Percentiles rank a stretch among this genome's conserved stretches.
phyloP scores from a whole-genome alignment of 352 stramenopile genomes.

The Phytophthora quininea region DNA sequence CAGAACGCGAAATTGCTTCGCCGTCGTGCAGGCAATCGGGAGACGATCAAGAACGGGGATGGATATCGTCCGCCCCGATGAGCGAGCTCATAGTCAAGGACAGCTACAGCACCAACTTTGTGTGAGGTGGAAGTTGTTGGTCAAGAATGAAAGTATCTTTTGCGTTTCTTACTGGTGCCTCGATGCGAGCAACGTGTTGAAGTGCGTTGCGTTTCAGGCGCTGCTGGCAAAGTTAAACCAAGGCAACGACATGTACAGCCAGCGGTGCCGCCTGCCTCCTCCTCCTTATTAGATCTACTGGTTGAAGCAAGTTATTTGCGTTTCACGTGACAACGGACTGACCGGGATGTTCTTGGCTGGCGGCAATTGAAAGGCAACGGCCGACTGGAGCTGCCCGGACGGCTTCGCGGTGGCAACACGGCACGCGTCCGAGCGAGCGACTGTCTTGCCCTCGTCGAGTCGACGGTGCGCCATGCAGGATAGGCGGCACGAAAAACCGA shows the following conservation, averaged over 20 bases:
- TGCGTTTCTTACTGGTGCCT: slow-evolving; percentile 74
- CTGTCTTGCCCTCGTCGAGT: too few relatives aligned
- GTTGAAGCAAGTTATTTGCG: neutral
- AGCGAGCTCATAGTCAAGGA: slow-evolving; percentile 25
- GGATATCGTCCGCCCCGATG: slow-evolving; percentile 14
- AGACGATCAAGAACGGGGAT: slow-evolving; percentile 3
- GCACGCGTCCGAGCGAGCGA: too few relatives aligned
- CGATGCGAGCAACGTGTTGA: neutral
- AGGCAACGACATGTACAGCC: slow-evolving; percentile 40
- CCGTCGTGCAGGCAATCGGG: slow-evolving; percentile 1
- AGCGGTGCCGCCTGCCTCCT: neutral
- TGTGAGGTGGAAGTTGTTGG: neutral
- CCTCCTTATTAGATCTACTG: neutral
- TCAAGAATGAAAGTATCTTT: neutral
- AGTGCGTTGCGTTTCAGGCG: slow-evolving; percentile 80
- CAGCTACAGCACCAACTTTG: slow-evolving; percentile 36
- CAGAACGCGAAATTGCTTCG: slow-evolving; percentile 4
- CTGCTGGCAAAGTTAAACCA: neutral
- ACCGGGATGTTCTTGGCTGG: neutral
- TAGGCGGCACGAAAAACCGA: too few relatives aligned
- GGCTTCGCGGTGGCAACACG: too few relatives aligned
- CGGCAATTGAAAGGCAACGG: too few relatives aligned
- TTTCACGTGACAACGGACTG: neutral
- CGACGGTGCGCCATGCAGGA: too few relatives aligned
- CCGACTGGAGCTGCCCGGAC: too few relatives aligned